These are phyloP conservation scores for Ustilago shanxiensis DNA, from an alignment of 1,284 basidiomycete species.

Conservation along the genomic window DNA sequence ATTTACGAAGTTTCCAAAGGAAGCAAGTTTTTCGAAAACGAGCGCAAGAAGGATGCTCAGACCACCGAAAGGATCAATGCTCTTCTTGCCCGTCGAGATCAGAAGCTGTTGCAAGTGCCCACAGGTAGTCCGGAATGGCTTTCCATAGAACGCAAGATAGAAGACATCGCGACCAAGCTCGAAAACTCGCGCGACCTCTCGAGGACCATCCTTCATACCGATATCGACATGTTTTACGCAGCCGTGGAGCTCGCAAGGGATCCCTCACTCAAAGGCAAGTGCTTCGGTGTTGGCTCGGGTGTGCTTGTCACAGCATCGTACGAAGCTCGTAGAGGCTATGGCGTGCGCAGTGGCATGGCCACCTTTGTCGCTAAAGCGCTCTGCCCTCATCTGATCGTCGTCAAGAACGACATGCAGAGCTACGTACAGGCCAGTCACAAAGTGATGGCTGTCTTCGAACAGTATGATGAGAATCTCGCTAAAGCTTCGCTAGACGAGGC, in stretches of 20 bases:
- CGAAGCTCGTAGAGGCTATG: slow-evolving; percentile 74
- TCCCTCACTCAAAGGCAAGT: slow-evolving; percentile 78
- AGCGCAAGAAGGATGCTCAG: slow-evolving; percentile 84
- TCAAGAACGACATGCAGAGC: slow-evolving; percentile 71
- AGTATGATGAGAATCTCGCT: slow-evolving; percentile 84
- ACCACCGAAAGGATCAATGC: slow-evolving; percentile 79
- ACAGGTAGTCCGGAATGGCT: slow-evolving; percentile 50
- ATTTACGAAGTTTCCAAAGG: slow-evolving; percentile 68
- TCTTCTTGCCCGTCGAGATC: slow-evolving; percentile 52
- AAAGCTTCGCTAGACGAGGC: slow-evolving; percentile 81
- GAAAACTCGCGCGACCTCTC: slow-evolving; percentile 83
- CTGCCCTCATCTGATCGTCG: slow-evolving; percentile 88
- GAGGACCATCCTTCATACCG: slow-evolving; percentile 86
- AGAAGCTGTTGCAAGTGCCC: slow-evolving; percentile 42
- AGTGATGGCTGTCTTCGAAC: slow-evolving; percentile 74
- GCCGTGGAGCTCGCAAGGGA: slow-evolving; percentile 78
- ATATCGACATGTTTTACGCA: slow-evolving; percentile 67
- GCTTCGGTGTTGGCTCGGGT: slow-evolving; percentile 65
- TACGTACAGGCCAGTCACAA: slow-evolving; percentile 67
- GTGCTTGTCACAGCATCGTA: slow-evolving; percentile 66
- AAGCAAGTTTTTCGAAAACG: slow-evolving; percentile 75
- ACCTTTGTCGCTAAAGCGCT: slow-evolving; percentile 92
- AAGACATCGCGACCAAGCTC: slow-evolving; percentile 75
- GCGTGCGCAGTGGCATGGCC: slow-evolving; percentile 75
- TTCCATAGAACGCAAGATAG: slow-evolving; percentile 51